A percentile compares a stretch with the other conserved stretches of the same genome.
Conservation (phyloP, 306 rosid genomes). For the Quercus wislizeni region DNA sequence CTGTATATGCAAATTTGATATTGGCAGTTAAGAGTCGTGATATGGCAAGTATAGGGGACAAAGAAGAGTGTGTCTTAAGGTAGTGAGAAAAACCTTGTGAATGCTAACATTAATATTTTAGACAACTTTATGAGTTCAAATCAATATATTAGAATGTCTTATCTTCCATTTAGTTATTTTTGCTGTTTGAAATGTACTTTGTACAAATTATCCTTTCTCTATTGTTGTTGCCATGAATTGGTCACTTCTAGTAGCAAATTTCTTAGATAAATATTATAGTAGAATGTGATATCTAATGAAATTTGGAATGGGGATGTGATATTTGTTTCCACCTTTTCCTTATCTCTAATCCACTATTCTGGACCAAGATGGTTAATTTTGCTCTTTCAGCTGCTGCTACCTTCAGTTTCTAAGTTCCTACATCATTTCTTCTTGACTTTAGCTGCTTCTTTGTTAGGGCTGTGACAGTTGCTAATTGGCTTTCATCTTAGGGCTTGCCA, state of each 20-base stretch:
- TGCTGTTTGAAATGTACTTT: neutral
- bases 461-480: constrained; percentile 64
- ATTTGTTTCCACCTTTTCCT: neutral
- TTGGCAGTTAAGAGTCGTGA: too few relatives aligned
- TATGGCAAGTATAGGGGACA: neutral
- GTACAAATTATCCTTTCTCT: neutral
- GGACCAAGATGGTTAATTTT: neutral
- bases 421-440: constrained; percentile 33
- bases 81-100: neutral
- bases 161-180: neutral
- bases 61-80: neutral
- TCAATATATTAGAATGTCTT: neutral
- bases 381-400: neutral
- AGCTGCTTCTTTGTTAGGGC: constrained; percentile 67
- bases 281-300: constrained; percentile 12
- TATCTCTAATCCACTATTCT: neutral
- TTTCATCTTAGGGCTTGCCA: constrained; percentile 55
- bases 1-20: too few relatives aligned
- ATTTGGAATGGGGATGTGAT: constrained; percentile 7
- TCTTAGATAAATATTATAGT: neutral
- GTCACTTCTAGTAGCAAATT: constrained; percentile 3
- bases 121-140: too few relatives aligned
- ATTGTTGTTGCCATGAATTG: neutral
- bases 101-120: neutral
- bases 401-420: neutral